Base-by-base conservation (phyloP, 2,329 filamentous ascomycete species). In the Verticillium nubilum region DNA sequence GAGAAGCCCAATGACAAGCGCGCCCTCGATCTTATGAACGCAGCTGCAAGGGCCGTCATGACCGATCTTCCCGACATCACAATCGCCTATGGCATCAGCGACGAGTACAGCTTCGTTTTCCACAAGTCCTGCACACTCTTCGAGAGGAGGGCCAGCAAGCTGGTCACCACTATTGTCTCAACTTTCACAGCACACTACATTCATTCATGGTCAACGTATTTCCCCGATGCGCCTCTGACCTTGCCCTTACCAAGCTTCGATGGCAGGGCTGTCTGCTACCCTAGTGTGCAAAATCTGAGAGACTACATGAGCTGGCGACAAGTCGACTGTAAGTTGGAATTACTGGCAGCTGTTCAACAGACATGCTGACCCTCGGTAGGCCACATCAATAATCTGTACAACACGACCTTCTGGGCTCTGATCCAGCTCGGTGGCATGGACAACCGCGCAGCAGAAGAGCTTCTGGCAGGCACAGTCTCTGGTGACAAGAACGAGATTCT, bases 241-340 rank as follows among this genome's bases (percentile, higher is more conserved):
- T 77, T 87, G 4, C 90, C 91, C 4, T 77, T 96, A 13, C 95
- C 95, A 1, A 94, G 89, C 5, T 99, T 99, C 70, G 95, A 99
- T 73, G 94, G 93, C 0, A 82, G 95, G 56, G 92, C 92, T 17
- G 92, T 99, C 3, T 87, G 89, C 70, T 99, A 98, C 74, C 95
- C 95, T 0, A 90, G 85, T 59, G 81, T 89, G 6, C 81, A 84
- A 67, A 96, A 97, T 72, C 75, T 99, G 65, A 83, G 93, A 27
- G 95, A 99, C 76, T 99, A 99, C 73, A 86, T 99, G 81, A 93
- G 90, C 71, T 99, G 95, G 95, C 85, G 95, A 67, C 95, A 99
- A 74, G 95, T 91, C 52, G 95, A 99, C 73, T 98, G 95, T 95
- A 72, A 73, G 87, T 17, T 7, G 35, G 4, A 4, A 15, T 29